Evolutionary conservation across 208 protist species (phyloP).

Genomic region (Leishmania arabica): DNA sequence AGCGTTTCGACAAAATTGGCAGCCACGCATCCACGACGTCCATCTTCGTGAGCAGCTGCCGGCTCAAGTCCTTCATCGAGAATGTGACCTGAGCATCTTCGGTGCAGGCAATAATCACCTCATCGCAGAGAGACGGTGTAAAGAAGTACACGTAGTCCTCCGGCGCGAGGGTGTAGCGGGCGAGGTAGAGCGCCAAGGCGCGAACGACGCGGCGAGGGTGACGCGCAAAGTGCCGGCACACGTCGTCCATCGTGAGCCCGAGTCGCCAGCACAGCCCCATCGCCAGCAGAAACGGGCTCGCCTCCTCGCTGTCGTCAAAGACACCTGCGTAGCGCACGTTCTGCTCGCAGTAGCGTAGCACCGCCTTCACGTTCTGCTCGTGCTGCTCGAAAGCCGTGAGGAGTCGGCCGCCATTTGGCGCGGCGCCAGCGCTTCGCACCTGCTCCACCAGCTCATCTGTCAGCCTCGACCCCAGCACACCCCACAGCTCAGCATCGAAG

Average conservation of each 20-base stretch:
- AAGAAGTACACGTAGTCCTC: constrained; percentile 81
- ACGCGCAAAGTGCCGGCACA: constrained; percentile 56
- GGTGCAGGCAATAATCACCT: constrained; percentile 64
- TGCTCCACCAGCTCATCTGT: constrained; percentile 23
- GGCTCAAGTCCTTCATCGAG: constrained; percentile 57
- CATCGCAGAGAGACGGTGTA: constrained; percentile 56
- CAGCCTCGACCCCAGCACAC: constrained; percentile 36
- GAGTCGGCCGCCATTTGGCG: constrained; percentile 13
- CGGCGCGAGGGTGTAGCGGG: constrained; percentile 64
- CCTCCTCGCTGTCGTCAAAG: constrained; percentile 65
- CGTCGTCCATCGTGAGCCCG: constrained; percentile 52
- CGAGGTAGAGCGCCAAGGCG: constrained; percentile 71
- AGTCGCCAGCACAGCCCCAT: constrained; percentile 52
- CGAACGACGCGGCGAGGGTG: constrained; percentile 76
- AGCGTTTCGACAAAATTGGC: constrained; percentile 48
- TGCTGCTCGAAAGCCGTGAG: constrained; percentile 56
- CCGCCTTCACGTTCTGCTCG: constrained; percentile 47
- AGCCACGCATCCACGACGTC: constrained; percentile 88
- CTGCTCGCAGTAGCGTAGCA: constrained; percentile 71
- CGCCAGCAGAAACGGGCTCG: constrained; percentile 74
- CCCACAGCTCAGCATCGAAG: constrained; percentile 74
- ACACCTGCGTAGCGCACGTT: constrained; percentile 76
- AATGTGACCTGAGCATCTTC: constrained; percentile 50
- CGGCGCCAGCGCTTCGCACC: constrained; percentile 17
- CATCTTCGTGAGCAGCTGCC: constrained; percentile 56